phyloP scores from a whole-genome alignment of 2,329 filamentous ascomycete genomes.

The Chrysosporium keratinophilum region DNA sequence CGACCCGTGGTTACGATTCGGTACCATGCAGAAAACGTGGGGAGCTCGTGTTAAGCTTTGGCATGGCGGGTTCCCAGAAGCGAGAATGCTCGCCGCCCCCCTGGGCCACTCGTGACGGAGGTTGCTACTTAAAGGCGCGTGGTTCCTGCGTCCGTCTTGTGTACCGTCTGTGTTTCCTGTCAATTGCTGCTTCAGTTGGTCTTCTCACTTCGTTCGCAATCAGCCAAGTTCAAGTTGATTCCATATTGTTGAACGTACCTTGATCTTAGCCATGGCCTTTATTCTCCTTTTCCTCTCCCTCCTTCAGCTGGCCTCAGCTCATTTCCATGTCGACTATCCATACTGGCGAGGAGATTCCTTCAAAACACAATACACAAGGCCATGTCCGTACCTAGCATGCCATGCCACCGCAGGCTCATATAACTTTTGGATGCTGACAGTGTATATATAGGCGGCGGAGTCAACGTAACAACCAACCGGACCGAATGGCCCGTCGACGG shows the following conservation, averaged over 20 bases:
- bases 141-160: neutral
- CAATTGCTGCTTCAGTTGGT: neutral
- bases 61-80: neutral
- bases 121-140: too few relatives aligned
- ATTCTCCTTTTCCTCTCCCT: constrained; percentile 24
- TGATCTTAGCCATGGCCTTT: constrained; percentile 19
- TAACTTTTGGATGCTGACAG: neutral
- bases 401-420: too few relatives aligned
- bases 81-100: neutral
- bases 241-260: neutral
- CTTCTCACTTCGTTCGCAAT: too few relatives aligned
- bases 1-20: neutral
- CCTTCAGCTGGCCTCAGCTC: constrained; percentile 17
- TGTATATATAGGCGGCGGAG: constrained; percentile 28
- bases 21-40: neutral
- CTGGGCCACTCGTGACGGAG: too few relatives aligned
- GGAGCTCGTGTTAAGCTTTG: neutral
- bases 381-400: constrained; percentile 26
- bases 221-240: neutral
- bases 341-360: constrained; percentile 37
- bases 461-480: constrained; percentile 36
- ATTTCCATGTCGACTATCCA: constrained; percentile 22
- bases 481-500: constrained; percentile 39
- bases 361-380: constrained; percentile 33
- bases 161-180: neutral